Evolutionary conservation across 495 filamentous ascomycete genomes (phyloP).

Genomic region (Penicillium roqueforti): DNA sequence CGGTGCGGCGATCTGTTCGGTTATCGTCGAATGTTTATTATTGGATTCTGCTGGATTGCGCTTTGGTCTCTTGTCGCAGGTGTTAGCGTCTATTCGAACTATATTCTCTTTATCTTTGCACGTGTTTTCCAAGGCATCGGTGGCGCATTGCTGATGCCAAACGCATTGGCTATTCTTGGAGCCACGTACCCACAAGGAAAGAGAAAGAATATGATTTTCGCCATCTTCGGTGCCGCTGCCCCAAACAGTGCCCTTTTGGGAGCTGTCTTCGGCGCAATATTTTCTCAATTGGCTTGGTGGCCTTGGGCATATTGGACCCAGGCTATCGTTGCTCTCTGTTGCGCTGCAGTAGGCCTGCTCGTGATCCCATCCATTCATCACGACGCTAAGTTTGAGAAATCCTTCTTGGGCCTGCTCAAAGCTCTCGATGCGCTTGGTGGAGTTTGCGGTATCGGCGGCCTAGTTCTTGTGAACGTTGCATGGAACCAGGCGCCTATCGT

Average conservation of each 20-base stretch:
- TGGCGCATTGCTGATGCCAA: constrained; percentile 58
- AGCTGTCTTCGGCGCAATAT: constrained; percentile 45
- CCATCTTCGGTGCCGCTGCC: constrained; percentile 58
- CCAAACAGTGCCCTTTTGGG: constrained; percentile 53
- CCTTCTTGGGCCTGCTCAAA: constrained; percentile 11
- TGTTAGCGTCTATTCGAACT: constrained; percentile 43
- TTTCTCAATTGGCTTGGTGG: constrained; percentile 57
- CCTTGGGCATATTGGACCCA: constrained; percentile 62
- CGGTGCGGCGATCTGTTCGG: constrained; percentile 57
- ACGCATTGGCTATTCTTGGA: constrained; percentile 60
- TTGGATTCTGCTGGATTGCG: constrained; percentile 55
- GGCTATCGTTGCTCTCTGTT: constrained; percentile 40
- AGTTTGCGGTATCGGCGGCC: constrained; percentile 49
- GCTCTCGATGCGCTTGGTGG: constrained; percentile 50
- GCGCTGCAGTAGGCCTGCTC: constrained; percentile 37
- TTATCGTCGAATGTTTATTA: constrained; percentile 52
- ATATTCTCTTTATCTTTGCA: constrained; percentile 54
- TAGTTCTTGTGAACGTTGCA: constrained; percentile 53
- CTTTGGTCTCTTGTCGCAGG: constrained; percentile 56
- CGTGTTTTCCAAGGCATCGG: constrained; percentile 61
- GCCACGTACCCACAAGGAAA: constrained; percentile 48
- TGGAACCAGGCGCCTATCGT: constrained; percentile 49
- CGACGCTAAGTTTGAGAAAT: constrained; percentile 1
- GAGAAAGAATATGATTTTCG: constrained; percentile 61
- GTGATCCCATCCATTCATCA: constrained; percentile 47